A percentile compares a stretch with the other conserved stretches of the same genome.
phyloP scores from a whole-genome alignment of 2,329 filamentous ascomycete genomes.

The Sporothrix dimorphospora region DNA sequence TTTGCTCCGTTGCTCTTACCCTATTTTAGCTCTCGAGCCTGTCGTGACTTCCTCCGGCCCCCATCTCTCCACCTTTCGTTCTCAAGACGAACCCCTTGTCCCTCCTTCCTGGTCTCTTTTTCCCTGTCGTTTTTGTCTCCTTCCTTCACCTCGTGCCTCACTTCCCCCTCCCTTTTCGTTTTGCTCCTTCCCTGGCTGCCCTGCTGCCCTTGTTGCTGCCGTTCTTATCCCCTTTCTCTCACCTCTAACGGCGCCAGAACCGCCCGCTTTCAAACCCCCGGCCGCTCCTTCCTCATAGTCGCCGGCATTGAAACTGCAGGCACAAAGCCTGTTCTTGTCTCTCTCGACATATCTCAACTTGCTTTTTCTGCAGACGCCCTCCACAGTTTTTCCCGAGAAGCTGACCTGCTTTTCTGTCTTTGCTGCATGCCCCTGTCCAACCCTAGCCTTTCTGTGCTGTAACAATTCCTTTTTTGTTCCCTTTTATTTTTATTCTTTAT shows the following conservation, averaged over 20 bases:
- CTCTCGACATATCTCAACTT: neutral
- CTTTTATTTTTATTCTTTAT: neutral
- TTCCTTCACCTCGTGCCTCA: slow-evolving; percentile 3
- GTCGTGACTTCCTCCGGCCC: slow-evolving; percentile 14
- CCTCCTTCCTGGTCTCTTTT: neutral
- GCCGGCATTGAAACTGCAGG: slow-evolving; percentile 13
- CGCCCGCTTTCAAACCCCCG: neutral
- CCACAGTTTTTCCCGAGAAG: neutral
- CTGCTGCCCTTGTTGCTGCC: neutral
- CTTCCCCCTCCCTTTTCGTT: neutral
- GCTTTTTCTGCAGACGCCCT: neutral
- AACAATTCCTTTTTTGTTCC: neutral
- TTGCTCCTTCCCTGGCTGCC: neutral
- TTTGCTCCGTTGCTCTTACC: neutral
- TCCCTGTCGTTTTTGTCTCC: neutral
- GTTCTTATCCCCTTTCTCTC: slow-evolving; percentile 8
- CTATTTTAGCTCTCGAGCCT: slow-evolving; percentile 4
- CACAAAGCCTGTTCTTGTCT: neutral
- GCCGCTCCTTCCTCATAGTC: slow-evolving; percentile 15
- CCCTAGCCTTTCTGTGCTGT: neutral
- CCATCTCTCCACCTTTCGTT: slow-evolving; percentile 1
- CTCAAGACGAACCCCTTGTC: neutral
- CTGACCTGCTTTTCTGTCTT: neutral
- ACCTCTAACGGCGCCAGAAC: slow-evolving; percentile 1
- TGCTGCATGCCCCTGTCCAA: slow-evolving; percentile 19